Base-by-base conservation (phyloP, 768 basidiomycete genomes). In the Pleurotus sapidus region DNA sequence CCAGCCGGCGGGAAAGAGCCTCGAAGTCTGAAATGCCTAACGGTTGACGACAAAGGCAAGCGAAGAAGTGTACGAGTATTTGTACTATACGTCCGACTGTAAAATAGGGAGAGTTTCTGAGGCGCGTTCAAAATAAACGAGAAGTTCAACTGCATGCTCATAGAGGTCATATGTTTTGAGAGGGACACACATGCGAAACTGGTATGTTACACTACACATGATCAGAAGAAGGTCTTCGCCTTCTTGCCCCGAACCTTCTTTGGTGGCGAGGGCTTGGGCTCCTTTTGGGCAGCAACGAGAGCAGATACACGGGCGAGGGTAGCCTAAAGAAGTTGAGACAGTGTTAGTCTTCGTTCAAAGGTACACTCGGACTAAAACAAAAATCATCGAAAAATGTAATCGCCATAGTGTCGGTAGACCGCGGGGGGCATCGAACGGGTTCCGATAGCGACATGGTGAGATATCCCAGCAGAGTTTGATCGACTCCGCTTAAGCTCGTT, bases 371-470 rank as follows among this genome's bases (percentile, higher is more conserved):
- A 48, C 43, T 38, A 53, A 58, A 55, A 38, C 56, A 58, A 56
- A 60, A 48, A 62, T 60, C 56, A 56, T 60, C 15, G 17, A 60
- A 51, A 49, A 59, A 70, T 88, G 85, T 88, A 59, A 85, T 78
- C 81, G 78, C 80, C 86, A 86, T 82, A 75, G 84, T 81, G 87
- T 88, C 87, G 84, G 87, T 72, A 70, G 68, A 65, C 78, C 81
- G 82, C 86, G 80, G 67, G 57, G 69, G 71, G 77, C 68, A 74
- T 72, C 78, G 79, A 79, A 87, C 85, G 84, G 78, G 70, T 74
- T 70, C 86, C 86, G 87, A 89, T 88, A 89, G 87, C 86, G 86
- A 87, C 82, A 83, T 80, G 84, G 80, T 75, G 80, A 77, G 76
- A 59, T 81, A 70, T 74, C 77, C 76, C 69, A 14, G 65, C 65